Conservation (phyloP, 441 rosid species). For the Croton laevigatus region DNA sequence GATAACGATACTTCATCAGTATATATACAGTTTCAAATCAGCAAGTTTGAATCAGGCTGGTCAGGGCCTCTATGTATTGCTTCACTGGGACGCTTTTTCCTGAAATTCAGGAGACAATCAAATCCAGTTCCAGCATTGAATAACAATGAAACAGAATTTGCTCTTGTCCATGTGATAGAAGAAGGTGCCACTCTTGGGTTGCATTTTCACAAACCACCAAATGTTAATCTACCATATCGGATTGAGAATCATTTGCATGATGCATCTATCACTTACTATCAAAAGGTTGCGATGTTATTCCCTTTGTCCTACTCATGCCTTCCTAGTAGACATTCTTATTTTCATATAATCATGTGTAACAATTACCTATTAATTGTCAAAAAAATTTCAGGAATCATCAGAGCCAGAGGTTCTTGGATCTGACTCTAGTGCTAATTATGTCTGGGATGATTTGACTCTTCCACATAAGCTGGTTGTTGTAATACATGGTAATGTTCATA, state of each 20-base stretch:
- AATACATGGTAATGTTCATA: slow-evolving; percentile 52
- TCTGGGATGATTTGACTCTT: slow-evolving; percentile 93
- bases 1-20: slow-evolving; percentile 48
- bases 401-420: slow-evolving; percentile 82
- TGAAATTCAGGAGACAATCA: slow-evolving; percentile 72
- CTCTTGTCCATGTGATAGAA: slow-evolving; percentile 76
- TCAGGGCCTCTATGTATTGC: slow-evolving; percentile 94
- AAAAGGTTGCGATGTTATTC: slow-evolving; percentile 62
- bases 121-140: slow-evolving; percentile 43
- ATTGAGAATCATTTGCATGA: slow-evolving; percentile 77
- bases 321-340: slow-evolving; percentile 17
- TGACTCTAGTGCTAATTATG: slow-evolving; percentile 62
- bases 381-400: slow-evolving; percentile 66
- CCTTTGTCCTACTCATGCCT: slow-evolving; percentile 17
- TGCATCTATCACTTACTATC: slow-evolving; percentile 72
- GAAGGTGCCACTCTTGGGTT: slow-evolving; percentile 81
- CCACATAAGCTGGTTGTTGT: slow-evolving; percentile 82
- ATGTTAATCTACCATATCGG: slow-evolving; percentile 68
- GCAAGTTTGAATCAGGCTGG: slow-evolving; percentile 67
- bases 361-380: slow-evolving; percentile 16
- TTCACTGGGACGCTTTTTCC: slow-evolving; percentile 83
- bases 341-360: slow-evolving; percentile 15
- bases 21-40: slow-evolving; percentile 65
- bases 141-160: slow-evolving; percentile 47
- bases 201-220: slow-evolving; percentile 82